phyloP scores from a whole-genome alignment of 176 grass and related monocot species.

The Triticum monococcum region DNA sequence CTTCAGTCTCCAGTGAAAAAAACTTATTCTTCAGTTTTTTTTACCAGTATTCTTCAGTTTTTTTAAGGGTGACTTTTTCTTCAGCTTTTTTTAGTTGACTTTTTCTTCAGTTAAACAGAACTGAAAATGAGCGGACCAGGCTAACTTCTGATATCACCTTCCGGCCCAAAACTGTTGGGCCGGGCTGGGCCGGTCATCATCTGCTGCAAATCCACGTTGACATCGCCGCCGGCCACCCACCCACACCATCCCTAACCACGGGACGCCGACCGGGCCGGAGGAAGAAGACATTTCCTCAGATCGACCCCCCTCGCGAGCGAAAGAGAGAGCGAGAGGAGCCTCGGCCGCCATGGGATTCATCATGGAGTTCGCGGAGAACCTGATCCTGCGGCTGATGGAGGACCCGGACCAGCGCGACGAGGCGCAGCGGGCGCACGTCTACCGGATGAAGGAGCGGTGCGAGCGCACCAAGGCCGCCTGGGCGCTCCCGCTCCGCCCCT shows the following conservation, averaged over 20 bases:
- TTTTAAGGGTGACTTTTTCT: neutral
- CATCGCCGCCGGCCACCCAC: neutral
- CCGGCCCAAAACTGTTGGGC: neutral
- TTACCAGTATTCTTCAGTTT: no score
- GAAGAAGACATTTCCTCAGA: neutral
- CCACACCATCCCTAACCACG: neutral
- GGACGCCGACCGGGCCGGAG: neutral
- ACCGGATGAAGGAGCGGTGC: conserved; percentile 83
- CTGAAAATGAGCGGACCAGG: neutral
- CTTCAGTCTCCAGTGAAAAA: no score
- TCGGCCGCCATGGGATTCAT: conserved; percentile 64
- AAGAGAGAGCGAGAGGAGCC: neutral
- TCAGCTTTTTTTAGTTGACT: no score
- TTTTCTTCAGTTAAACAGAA: neutral
- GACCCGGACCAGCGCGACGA: conserved; percentile 73
- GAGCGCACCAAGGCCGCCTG: conserved; percentile 81
- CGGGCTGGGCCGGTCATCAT: neutral
- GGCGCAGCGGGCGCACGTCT: conserved; percentile 75
- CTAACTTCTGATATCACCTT: no score
- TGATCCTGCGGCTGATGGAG: conserved; percentile 94
- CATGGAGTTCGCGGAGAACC: conserved; percentile 97
- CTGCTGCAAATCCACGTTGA: neutral
- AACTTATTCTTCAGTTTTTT: no score
- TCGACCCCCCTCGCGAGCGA: neutral
- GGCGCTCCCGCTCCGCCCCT: conserved; percentile 81